phyloP scores from a whole-genome alignment of 371 early-diverging fungal genomes.

The Synchytrium microbalum region DNA sequence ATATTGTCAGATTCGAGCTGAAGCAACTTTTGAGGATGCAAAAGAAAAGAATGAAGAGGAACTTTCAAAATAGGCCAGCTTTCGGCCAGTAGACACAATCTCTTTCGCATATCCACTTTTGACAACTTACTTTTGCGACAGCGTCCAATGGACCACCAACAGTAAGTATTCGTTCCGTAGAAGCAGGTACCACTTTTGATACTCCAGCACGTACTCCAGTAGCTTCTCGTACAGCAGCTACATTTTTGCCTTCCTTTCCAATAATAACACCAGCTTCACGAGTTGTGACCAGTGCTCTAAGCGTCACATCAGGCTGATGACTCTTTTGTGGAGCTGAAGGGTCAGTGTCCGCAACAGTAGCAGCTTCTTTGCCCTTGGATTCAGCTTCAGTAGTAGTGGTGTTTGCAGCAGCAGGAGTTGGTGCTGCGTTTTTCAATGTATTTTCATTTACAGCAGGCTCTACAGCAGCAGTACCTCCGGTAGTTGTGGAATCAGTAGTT shows the following conservation, averaged over 20 bases:
- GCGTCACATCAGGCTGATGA: slow-evolving; percentile 36
- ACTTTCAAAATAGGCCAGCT: slow-evolving; percentile 2
- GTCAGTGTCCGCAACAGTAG: background rate
- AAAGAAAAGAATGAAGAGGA: background rate
- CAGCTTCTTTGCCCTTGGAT: background rate
- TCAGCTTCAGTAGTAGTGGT: background rate
- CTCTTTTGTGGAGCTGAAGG: background rate
- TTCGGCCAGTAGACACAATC: slow-evolving; percentile 5
- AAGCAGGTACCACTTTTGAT: slow-evolving; percentile 72
- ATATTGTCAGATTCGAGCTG: too few relatives aligned
- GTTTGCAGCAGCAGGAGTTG: background rate
- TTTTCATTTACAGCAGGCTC: too few relatives aligned
- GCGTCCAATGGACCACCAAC: slow-evolving; percentile 64
- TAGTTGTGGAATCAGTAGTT: background rate
- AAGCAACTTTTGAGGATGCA: too few relatives aligned
- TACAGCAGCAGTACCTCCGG: background rate
- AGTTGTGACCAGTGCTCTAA: slow-evolving; percentile 74
- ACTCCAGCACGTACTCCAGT: slow-evolving; percentile 79
- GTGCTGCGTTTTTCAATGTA: background rate
- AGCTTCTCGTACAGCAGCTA: slow-evolving; percentile 66
- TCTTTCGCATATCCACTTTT: background rate
- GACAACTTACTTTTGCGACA: slow-evolving; percentile 60
- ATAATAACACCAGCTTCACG: slow-evolving; percentile 92
- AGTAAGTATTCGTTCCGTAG: slow-evolving; percentile 76
- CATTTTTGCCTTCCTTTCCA: slow-evolving; percentile 79